Evolutionary conservation across 257 asterid genomes (phyloP).

Genomic region (Salvia hispanica): DNA sequence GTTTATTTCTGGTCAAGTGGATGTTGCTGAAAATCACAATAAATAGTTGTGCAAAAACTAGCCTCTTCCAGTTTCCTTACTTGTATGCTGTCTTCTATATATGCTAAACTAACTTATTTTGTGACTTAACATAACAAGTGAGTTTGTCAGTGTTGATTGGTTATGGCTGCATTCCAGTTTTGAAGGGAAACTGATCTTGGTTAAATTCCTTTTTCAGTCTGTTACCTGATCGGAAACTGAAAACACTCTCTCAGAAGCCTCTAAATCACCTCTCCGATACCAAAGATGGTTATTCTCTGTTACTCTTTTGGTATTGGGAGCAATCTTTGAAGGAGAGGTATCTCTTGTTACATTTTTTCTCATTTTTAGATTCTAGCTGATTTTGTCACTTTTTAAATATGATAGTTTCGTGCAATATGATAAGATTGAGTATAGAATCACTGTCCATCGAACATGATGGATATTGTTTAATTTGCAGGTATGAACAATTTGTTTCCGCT

Average conservation of each 20-base stretch:
- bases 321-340: constrained; percentile 93
- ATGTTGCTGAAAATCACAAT: not conserved
- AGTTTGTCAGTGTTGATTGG: constrained; percentile 9
- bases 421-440: not conserved
- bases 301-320: constrained; percentile 96
- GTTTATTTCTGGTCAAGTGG: not conserved
- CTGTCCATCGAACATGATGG: not conserved
- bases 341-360: not conserved
- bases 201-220: constrained; percentile 53
- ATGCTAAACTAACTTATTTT: not conserved
- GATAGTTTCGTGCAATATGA: not conserved
- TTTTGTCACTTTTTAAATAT: not conserved
- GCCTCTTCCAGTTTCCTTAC: constrained; percentile 9
- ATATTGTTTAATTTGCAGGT: constrained; percentile 50
- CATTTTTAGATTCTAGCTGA: constrained; percentile 2
- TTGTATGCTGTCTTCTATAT: not conserved
- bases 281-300: constrained; percentile 83
- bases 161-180: not conserved
- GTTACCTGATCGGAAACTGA: constrained; percentile 87
- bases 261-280: constrained; percentile 77
- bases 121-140: not conserved
- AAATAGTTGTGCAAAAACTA: not conserved
- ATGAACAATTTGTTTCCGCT: constrained; percentile 69
- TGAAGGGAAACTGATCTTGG: constrained; percentile 27
- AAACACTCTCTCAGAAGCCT: constrained; percentile 76